Conservation (phyloP, 805 yeast genomes). For the Teunomyces pallodes region DNA sequence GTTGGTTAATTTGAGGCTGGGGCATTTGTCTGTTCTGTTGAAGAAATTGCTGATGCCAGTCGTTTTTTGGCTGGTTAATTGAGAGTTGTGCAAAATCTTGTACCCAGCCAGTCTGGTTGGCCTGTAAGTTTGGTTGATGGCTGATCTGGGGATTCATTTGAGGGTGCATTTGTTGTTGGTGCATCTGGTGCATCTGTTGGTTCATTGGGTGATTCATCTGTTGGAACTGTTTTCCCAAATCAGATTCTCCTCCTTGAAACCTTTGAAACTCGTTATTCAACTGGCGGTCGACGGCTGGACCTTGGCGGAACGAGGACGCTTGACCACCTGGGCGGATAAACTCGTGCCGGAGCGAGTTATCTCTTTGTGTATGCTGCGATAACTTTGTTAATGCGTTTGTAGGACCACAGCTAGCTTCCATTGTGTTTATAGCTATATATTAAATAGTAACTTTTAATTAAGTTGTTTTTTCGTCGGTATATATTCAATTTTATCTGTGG, state of each 20-base stretch:
- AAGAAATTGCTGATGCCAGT: slow-evolving; percentile 28
- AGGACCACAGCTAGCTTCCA: slow-evolving; percentile 46
- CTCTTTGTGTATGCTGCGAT: slow-evolving; percentile 39
- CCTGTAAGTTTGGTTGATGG: neutral
- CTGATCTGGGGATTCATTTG: slow-evolving; percentile 4
- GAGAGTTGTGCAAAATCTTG: slow-evolving; percentile 26
- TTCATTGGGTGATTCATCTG: slow-evolving; percentile 10
- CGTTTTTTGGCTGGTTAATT: slow-evolving; percentile 13
- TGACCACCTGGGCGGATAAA: slow-evolving; percentile 8
- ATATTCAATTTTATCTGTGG: neutral
- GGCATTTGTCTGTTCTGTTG: slow-evolving; percentile 9
- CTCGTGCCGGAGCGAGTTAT: slow-evolving; percentile 39
- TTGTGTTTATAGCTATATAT: slow-evolving; percentile 6
- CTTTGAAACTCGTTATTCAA: slow-evolving; percentile 40
- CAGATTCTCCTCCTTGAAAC: slow-evolving; percentile 19
- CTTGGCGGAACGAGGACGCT: slow-evolving; percentile 10
- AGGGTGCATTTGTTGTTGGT: slow-evolving; percentile 5
- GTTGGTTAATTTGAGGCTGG: slow-evolving; percentile 3
- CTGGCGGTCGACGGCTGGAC: slow-evolving; percentile 25
- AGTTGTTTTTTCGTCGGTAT: neutral
- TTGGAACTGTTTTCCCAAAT: slow-evolving; percentile 14
- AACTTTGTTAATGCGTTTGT: slow-evolving; percentile 44
- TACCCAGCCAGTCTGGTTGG: slow-evolving; percentile 23
- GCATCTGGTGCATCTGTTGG: slow-evolving; percentile 10
- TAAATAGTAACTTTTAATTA: neutral